Base-by-base conservation (phyloP, 1,139 yeast species). In the Wickerhamomyces sp. region DNA sequence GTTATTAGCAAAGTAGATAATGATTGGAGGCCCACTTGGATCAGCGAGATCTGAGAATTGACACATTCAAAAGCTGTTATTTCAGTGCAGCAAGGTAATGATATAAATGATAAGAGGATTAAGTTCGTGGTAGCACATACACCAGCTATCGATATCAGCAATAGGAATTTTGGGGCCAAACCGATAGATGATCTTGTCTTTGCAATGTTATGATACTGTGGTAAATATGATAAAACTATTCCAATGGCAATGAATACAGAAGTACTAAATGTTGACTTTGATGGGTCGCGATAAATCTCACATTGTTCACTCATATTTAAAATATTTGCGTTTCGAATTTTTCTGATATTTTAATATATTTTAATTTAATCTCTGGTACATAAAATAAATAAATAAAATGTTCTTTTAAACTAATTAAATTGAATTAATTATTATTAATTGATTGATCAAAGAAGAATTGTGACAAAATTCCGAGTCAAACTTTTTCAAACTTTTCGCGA, bases 101-200 rank as follows among this genome's bases (percentile, higher is more conserved):
- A 83, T 0, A 69, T 63, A 9, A 72, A 63, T 12, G 86, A 76
- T 10, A 86, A 68, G 32, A 87, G 61, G 8, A 81, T 61, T 39
- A 88, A 75, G 54, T 88, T 88, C 24, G 85, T 70, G 33, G 82
- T 61, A 0, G 95, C 81, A 49, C 83, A 77, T 13, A 81, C 64
- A 2, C 90, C 84, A 3, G 94, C 82, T 19, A 81, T 64, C 13
- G 87, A 78, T 3, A 95, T 94, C 30, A 88, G 68, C 13, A 87
- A 64, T 36, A 88, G 65, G 55, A 81, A 88, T 52, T 75, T 71
- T 9, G 90, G 85, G 3, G 92, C 82, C 22, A 88, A 65, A 4
- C 96, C 96, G 55, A 86, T 92, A 6, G 92, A 80, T 7, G 89
- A 73, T 41, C 73, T 62, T 38, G 88, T 74, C 17, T 58, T 54